phyloP scores from a whole-genome alignment of 202 grass and related monocot species.

The Schoenoplectus tabernaemontani region DNA sequence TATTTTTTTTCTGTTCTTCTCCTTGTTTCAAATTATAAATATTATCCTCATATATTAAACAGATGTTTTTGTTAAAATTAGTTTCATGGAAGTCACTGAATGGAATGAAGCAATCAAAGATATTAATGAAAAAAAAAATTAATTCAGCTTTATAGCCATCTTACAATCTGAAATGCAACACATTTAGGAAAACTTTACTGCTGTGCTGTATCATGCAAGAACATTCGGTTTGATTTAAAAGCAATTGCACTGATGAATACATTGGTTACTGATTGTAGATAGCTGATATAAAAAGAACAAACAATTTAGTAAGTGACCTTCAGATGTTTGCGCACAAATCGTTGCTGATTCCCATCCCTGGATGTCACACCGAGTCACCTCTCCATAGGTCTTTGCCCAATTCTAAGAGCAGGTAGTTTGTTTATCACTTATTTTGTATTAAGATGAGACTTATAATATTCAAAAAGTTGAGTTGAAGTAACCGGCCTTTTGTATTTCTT shows the following conservation, averaged over 20 bases:
- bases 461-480: neutral
- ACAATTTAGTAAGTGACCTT: constrained; percentile 51
- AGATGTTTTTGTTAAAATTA: neutral
- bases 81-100: neutral
- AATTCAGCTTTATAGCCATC: neutral
- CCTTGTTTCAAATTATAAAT: neutral
- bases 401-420: constrained; percentile 33
- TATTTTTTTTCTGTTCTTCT: neutral
- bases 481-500: neutral
- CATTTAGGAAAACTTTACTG: neutral
- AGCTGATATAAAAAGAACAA: constrained; percentile 82
- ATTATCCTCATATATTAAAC: neutral
- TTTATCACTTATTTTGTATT: neutral
- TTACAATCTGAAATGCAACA: neutral
- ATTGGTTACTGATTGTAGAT: constrained; percentile 38
- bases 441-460: no score
- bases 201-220: neutral
- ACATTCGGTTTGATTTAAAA: neutral
- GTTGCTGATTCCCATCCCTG: constrained; percentile 65
- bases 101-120: neutral
- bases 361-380: constrained; percentile 44
- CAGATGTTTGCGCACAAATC: constrained; percentile 90
- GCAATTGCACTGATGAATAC: neutral
- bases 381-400: constrained; percentile 26
- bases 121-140: neutral